Evolutionary conservation across 306 rosid species (phyloP), one percentile per base, ranked within the genome.

Genomic region (Trifolium repens): DNA sequence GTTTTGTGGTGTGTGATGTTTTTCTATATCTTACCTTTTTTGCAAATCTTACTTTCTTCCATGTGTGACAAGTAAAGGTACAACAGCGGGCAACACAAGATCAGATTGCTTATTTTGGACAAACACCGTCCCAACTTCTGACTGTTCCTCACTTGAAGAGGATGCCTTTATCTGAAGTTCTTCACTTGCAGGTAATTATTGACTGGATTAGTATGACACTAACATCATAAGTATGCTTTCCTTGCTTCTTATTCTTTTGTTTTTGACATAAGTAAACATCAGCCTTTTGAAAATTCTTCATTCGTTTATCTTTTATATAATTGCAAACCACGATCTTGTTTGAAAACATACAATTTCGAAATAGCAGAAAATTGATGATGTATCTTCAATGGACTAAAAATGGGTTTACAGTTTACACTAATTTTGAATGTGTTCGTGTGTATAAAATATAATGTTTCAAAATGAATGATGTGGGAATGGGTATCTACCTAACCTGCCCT

Each of bases 51-150:
- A 14, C 37, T 67, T 67, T 72, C 62, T 50, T 72, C 13, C 71
- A 62, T 72, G 60, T 58, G 24, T 75, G 73, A 80, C 83, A 65
- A 81, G 78, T 72, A 81, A 78, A 94, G 99, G 93, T 84, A 65
- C 96, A 94, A 83, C 97, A 88, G 69, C 86, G 81, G 69, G 96
- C 96, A 35, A 89, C 92, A 47, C 97, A 94, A 87, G 99, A 94
- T 87, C 99, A 94, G 90, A 94, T 94, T 77, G 96, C 99, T 46
- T 94, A 94, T 87, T 94, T 92, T 81, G 99, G 99, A 68, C 97
- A 94, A 84, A 94, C 97, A 17, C 99, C 99, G 12, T 94, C 97
- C 58, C 97, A 92, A 88, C 99, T 94, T 81, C 83, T 94, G 59
- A 90, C 91, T 6, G 75, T 88, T 76, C 99, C 99, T 85, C 99